Percentiles rank a stretch among this genome's conserved stretches.
Conservation (phyloP, 192 early-diverging fungal species). For the Rhizophagus prolifer region DNA sequence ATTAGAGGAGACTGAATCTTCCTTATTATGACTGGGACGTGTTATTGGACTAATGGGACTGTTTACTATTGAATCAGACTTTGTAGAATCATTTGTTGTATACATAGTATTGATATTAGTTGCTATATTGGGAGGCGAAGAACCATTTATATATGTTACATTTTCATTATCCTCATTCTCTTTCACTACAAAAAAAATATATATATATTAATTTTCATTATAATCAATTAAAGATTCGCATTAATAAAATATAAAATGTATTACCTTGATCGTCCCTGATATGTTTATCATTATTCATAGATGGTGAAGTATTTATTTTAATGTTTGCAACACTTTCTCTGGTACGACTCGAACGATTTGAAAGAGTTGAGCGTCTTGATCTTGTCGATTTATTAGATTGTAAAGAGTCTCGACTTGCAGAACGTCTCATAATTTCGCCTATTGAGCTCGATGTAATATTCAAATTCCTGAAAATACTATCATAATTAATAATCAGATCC, state of each 20-base stretch:
- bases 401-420: slow-evolving; percentile 1
- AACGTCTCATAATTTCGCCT: slow-evolving; percentile 14
- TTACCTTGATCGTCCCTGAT: not conserved
- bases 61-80: not conserved
- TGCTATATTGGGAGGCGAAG: not conserved
- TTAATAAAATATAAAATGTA: not conserved
- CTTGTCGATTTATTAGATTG: not conserved
- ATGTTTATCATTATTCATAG: not conserved
- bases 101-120: not conserved
- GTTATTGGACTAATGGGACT: not conserved
- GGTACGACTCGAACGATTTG: not conserved
- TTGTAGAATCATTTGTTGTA: not conserved
- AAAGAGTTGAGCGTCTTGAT: not conserved
- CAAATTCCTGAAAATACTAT: slow-evolving; percentile 5
- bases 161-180: not conserved
- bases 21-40: not conserved
- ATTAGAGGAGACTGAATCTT: not conserved
- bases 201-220: not conserved
- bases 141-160: not conserved
- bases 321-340: not conserved
- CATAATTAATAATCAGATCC: slow-evolving; percentile 31
- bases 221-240: not conserved
- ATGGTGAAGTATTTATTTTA: not conserved
- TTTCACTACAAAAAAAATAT: not conserved
- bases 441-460: not conserved